phyloP scores from a whole-genome alignment of 2,329 filamentous ascomycete species.

The Cladosporium velox region DNA sequence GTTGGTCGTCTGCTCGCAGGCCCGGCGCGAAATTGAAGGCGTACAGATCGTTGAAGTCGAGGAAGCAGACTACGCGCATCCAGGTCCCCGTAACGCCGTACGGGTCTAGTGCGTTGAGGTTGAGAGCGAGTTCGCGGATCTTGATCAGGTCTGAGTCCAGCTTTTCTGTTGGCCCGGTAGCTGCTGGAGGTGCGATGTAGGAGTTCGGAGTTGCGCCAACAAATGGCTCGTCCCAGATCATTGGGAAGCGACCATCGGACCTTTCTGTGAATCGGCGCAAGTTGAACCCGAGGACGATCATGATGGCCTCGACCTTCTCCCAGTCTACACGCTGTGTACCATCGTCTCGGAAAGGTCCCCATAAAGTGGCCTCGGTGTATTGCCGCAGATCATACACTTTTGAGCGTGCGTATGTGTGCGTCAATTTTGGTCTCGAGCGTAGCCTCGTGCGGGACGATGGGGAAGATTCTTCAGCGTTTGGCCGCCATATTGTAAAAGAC shows the following conservation, averaged over 20 bases:
- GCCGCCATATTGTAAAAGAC: slow-evolving; percentile 30
- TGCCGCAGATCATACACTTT: slow-evolving; percentile 74
- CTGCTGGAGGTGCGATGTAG: slow-evolving; percentile 24
- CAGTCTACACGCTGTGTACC: slow-evolving; percentile 67
- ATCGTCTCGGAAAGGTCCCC: slow-evolving; percentile 73
- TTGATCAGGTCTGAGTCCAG: slow-evolving; percentile 25
- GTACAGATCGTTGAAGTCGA: slow-evolving; percentile 72
- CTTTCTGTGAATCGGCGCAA: slow-evolving; percentile 51
- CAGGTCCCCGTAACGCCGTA: slow-evolving; percentile 72
- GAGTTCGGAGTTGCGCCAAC: slow-evolving; percentile 54
- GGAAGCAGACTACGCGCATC: slow-evolving; percentile 59
- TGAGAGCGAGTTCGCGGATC: slow-evolving; percentile 40
- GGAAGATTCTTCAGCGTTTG: slow-evolving; percentile 20
- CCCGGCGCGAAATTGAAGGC: slow-evolving; percentile 64
- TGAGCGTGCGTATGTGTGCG: slow-evolving; percentile 61
- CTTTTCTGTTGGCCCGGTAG: slow-evolving; percentile 25
- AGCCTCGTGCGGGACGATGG: slow-evolving; percentile 30
- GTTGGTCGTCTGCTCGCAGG: slow-evolving; percentile 22
- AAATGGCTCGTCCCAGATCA: slow-evolving; percentile 60
- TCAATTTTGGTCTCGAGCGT: slow-evolving; percentile 24
- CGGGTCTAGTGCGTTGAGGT: slow-evolving; percentile 62
- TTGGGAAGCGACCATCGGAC: slow-evolving; percentile 49
- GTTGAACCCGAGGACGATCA: slow-evolving; percentile 69
- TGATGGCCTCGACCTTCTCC: slow-evolving; percentile 76
- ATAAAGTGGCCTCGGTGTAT: slow-evolving; percentile 62